These are phyloP conservation scores for Apocynum venetum DNA, from an alignment of 257 asterid genomes.

Conservation along the genomic window DNA sequence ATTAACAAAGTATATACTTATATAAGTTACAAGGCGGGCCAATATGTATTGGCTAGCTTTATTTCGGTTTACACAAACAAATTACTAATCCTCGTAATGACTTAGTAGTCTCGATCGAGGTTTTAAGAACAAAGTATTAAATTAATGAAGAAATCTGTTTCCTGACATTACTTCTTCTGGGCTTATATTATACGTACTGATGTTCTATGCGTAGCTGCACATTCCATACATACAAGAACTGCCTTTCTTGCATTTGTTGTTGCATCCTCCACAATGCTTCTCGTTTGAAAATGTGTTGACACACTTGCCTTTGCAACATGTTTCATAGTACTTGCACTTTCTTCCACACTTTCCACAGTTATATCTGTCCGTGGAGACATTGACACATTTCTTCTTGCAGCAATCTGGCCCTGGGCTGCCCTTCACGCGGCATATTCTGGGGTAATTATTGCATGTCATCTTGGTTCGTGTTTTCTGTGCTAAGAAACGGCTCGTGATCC, in stretches of 20 bases:
- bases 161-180: neutral
- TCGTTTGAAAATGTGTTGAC: slow-evolving; percentile 35
- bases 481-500: slow-evolving; percentile 36
- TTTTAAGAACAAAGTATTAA: neutral
- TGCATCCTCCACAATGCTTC: slow-evolving; percentile 66
- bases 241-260: slow-evolving; percentile 42
- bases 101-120: no score
- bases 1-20: no score
- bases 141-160: neutral
- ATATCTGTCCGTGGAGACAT: slow-evolving; percentile 29
- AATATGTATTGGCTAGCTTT: neutral
- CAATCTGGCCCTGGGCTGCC: slow-evolving; percentile 65
- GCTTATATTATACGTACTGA: neutral
- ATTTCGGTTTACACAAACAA: neutral
- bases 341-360: slow-evolving; percentile 69
- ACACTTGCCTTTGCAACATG: slow-evolving; percentile 64
- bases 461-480: slow-evolving; percentile 13
- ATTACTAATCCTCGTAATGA: neutral
- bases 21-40: neutral
- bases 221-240: slow-evolving; percentile 48
- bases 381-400: slow-evolving; percentile 59
- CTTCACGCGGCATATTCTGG: slow-evolving; percentile 37
- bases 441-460: slow-evolving; percentile 47
- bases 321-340: slow-evolving; percentile 39
- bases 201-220: slow-evolving; percentile 55